A percentile compares a stretch with the other conserved stretches of the same genome.
Evolutionary conservation across 257 asterid species (phyloP).

Genomic region (Asclepias syriaca): DNA sequence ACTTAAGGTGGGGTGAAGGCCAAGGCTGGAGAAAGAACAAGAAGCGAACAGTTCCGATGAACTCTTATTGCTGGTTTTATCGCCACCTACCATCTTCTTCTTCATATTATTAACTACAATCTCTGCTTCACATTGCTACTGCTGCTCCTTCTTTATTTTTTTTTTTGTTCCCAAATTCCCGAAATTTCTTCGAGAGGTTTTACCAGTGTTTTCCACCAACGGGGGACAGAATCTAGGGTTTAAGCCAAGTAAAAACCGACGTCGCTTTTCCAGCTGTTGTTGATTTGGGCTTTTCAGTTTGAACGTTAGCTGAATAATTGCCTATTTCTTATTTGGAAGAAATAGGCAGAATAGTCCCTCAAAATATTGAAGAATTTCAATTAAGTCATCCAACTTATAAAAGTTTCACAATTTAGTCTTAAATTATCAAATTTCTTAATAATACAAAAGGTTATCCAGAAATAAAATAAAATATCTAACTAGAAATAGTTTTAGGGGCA

Average conservation of each 20-base stretch:
- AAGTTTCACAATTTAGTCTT: no score
- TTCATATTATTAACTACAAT: constrained; percentile 6
- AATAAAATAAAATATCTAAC: neutral
- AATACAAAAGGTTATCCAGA: no score
- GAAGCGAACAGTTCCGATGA: constrained; percentile 67
- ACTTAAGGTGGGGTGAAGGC: constrained; percentile 71
- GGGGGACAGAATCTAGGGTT: constrained; percentile 10
- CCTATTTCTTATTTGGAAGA: no score
- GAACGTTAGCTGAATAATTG: neutral
- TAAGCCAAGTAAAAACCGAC: constrained; percentile 5
- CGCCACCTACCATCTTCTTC: neutral
- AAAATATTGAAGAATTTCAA: no score
- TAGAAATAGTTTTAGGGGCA: neutral
- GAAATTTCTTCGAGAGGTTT: neutral
- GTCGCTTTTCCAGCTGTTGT: neutral
- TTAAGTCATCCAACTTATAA: no score
- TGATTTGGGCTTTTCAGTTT: constrained; percentile 1
- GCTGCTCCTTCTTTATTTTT: neutral
- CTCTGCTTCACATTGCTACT: neutral
- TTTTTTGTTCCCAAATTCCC: neutral
- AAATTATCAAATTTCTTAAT: no score
- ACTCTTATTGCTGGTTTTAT: constrained; percentile 10
- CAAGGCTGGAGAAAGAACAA: constrained; percentile 77
- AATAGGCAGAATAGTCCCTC: no score
- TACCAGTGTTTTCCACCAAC: neutral